phyloP scores from a whole-genome alignment of 768 basidiomycete species.

The Psilocybe cyanescens region DNA sequence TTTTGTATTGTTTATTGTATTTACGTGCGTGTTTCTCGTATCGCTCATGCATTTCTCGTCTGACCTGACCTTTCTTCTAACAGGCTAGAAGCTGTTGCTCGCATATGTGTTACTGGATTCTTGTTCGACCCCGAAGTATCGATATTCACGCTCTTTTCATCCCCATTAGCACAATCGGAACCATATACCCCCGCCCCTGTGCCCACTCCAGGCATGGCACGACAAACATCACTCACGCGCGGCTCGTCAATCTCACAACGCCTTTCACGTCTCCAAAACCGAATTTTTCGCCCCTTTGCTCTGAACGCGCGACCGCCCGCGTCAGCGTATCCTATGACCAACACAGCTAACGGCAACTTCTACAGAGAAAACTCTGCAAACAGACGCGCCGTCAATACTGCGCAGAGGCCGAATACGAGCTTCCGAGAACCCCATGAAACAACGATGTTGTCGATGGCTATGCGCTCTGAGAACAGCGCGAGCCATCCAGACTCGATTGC shows the following conservation, averaged over 20 bases:
- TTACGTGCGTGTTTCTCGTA: slow-evolving; percentile 65
- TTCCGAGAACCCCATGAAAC: slow-evolving; percentile 49
- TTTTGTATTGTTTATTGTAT: slow-evolving; percentile 83
- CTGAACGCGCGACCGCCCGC: slow-evolving; percentile 36
- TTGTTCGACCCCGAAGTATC: slow-evolving; percentile 82
- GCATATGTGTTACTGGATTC: slow-evolving; percentile 89
- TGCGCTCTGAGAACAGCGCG: slow-evolving; percentile 43
- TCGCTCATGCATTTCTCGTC: neutral
- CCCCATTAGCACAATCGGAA: slow-evolving; percentile 34
- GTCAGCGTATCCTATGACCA: slow-evolving; percentile 28
- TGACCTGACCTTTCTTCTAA: slow-evolving; percentile 10
- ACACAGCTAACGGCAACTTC: slow-evolving; percentile 10
- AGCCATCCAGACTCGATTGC: slow-evolving; percentile 43
- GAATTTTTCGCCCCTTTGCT: slow-evolving; percentile 58
- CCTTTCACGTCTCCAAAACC: slow-evolving; percentile 46
- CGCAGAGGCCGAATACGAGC: slow-evolving; percentile 39
- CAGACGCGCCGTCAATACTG: slow-evolving; percentile 28
- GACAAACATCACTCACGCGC: slow-evolving; percentile 44
- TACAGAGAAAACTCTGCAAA: slow-evolving; percentile 31
- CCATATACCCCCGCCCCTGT: slow-evolving; percentile 30
- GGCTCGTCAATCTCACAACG: slow-evolving; percentile 50
- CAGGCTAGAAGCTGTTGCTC: slow-evolving; percentile 84
- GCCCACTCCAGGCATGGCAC: slow-evolving; percentile 32
- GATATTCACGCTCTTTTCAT: slow-evolving; percentile 50
- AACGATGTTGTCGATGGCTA: slow-evolving; percentile 52